Conservation (phyloP, 148 eudicot species). For the Vaccinium macrocarpon region DNA sequence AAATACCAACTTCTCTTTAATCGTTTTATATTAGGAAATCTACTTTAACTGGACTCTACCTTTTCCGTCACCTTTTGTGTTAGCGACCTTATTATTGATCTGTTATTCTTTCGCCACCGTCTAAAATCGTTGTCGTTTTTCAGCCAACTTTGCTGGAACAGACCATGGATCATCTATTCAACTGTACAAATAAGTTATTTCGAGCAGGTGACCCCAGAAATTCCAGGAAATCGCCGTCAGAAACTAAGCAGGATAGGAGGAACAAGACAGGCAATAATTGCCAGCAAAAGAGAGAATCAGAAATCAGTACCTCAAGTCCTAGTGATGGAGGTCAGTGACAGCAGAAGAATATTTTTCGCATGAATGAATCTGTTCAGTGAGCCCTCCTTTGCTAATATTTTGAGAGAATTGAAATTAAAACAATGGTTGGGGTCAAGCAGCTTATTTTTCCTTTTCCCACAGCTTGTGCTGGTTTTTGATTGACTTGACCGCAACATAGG, state of each 20-base stretch:
- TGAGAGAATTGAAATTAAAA: background rate
- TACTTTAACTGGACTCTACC: background rate
- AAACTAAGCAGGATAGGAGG: conserved; percentile 29
- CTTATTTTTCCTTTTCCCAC: background rate
- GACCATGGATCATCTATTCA: conserved; percentile 62
- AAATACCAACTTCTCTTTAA: background rate
- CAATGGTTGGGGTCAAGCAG: background rate
- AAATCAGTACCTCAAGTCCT: conserved; percentile 30
- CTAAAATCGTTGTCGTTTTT: conserved; percentile 16
- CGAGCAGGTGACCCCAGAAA: conserved; percentile 33
- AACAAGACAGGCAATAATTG: conserved; percentile 21
- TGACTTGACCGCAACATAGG: too few species aligned
- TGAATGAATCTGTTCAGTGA: background rate
- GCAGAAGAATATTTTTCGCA: background rate
- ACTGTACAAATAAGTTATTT: conserved; percentile 43
- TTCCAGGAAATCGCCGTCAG: conserved; percentile 33
- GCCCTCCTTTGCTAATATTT: background rate
- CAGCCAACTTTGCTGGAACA: conserved; percentile 50
- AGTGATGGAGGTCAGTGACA: conserved; percentile 45
- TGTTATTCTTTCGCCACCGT: background rate
- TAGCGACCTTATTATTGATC: too few species aligned
- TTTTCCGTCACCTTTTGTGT: background rate
- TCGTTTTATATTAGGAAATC: background rate
- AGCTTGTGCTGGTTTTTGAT: background rate
- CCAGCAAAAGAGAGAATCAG: conserved; percentile 27